Evolutionary conservation across 75 land plant species (phyloP).

Genomic region (Gnetum montanum): DNA sequence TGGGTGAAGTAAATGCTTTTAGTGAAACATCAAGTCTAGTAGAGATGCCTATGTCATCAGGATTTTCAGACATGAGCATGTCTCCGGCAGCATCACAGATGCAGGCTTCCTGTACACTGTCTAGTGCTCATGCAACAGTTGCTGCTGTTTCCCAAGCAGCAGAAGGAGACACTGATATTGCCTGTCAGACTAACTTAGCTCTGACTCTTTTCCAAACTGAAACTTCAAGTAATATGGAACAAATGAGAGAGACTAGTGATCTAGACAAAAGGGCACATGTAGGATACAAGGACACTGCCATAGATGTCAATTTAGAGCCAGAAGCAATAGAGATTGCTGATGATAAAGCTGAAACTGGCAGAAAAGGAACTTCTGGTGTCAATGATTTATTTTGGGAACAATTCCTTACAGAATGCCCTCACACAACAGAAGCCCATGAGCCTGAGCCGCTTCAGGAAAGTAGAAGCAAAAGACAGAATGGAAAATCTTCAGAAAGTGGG

Average conservation of each 20-base stretch:
- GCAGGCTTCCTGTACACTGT: slow-evolving; percentile 1
- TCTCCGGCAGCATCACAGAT: slow-evolving; percentile 11
- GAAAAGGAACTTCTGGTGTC: slow-evolving; percentile 15
- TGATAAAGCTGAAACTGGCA: not conserved
- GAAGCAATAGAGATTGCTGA: slow-evolving; percentile 6
- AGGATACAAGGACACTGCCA: slow-evolving; percentile 3
- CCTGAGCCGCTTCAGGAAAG: slow-evolving; percentile 21
- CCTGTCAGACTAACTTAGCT: slow-evolving; percentile 6
- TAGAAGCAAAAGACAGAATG: slow-evolving; percentile 2
- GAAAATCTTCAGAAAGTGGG: slow-evolving; percentile 1
- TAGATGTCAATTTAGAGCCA: slow-evolving; percentile 35
- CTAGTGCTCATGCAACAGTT: not conserved
- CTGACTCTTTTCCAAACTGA: slow-evolving; percentile 6
- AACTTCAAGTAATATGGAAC: slow-evolving; percentile 3
- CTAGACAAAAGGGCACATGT: not conserved
- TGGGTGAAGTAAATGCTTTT: slow-evolving; percentile 10
- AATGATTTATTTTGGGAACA: slow-evolving; percentile 86
- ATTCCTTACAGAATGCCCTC: slow-evolving; percentile 65
- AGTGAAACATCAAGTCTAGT: slow-evolving; percentile 3
- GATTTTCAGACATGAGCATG: slow-evolving; percentile 8
- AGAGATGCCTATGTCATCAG: slow-evolving; percentile 17
- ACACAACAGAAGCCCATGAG: slow-evolving; percentile 18
- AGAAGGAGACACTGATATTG: slow-evolving; percentile 15
- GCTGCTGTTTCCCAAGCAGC: slow-evolving; percentile 20
- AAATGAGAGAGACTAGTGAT: not conserved